A percentile compares a stretch with the other conserved stretches of the same genome.
These are phyloP conservation scores for Cicer judaicum DNA, from an alignment of 306 rosid species.

Conservation along the genomic window DNA sequence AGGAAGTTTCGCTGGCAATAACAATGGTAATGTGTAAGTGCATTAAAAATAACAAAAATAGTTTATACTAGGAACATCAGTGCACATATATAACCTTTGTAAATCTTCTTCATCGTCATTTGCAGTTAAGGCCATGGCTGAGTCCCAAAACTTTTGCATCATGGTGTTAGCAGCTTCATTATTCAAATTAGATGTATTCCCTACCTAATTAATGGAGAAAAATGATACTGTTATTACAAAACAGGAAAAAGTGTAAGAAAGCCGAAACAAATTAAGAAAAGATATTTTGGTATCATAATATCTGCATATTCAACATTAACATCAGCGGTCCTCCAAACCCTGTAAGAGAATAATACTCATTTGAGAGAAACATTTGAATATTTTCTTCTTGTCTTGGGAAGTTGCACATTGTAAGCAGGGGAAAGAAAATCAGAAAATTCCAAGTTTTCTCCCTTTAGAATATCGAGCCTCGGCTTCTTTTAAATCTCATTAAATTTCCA, in stretches of 20 bases:
- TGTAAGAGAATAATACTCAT: background rate
- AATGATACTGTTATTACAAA: conserved; percentile 16
- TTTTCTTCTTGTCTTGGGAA: background rate
- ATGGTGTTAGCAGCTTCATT: conserved; percentile 74
- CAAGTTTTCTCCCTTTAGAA: background rate
- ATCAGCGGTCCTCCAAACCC: conserved; percentile 7
- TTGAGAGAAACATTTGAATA: conserved; percentile 4
- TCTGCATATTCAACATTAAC: conserved; percentile 24
- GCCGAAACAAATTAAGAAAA: background rate
- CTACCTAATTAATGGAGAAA: conserved; percentile 64
- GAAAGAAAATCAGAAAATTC: background rate
- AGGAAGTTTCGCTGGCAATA: conserved; percentile 71
- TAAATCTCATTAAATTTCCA: conserved; percentile 10
- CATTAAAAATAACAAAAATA: conserved; percentile 17
- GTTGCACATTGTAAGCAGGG: background rate
- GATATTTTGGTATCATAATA: background rate
- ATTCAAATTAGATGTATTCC: conserved; percentile 62
- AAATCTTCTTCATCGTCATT: conserved; percentile 76
- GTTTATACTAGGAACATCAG: conserved; percentile 9
- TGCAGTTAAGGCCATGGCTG: conserved; percentile 79
- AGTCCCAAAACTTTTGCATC: conserved; percentile 98
- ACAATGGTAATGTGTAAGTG: conserved; percentile 42
- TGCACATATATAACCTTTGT: conserved; percentile 63
- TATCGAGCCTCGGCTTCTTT: background rate
- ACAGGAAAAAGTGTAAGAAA: background rate